Evolutionary conservation across 192 early-diverging fungal genomes (phyloP).

Genomic region (Coemansia sp.): DNA sequence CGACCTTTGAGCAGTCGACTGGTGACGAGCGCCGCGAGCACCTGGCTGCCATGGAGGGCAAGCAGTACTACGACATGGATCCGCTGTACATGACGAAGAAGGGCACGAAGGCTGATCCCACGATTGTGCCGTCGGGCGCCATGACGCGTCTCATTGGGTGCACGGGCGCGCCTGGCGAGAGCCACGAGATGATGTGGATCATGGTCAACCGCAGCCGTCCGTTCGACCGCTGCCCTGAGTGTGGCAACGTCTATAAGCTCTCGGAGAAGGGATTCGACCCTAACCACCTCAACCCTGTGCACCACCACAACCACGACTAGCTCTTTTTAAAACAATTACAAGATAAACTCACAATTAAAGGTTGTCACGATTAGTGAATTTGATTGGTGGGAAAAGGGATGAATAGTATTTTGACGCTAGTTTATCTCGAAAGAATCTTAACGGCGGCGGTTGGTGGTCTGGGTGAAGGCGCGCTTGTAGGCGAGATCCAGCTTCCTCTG

Average conservation of each 20-base stretch:
- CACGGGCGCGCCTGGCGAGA: conserved; percentile 90
- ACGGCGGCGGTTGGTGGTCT: conserved; percentile 33
- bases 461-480: conserved; percentile 63
- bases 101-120: conserved; percentile 82
- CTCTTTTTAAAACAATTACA: conserved; percentile 6
- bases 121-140: conserved; percentile 80
- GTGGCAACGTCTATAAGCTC: conserved; percentile 78
- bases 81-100: conserved; percentile 70
- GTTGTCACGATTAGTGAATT: background rate
- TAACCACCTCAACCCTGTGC: conserved; percentile 16
- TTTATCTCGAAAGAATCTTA: conserved; percentile 17
- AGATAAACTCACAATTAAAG: background rate
- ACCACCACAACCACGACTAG: conserved; percentile 14
- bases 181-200: conserved; percentile 91
- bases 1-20: conserved; percentile 85
- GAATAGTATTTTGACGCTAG: background rate
- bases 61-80: conserved; percentile 85
- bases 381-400: background rate
- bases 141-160: conserved; percentile 86
- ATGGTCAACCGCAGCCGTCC: conserved; percentile 72
- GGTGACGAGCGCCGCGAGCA: conserved; percentile 90
- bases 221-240: conserved; percentile 93
- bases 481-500: conserved; percentile 72
- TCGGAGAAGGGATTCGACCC: conserved; percentile 49
- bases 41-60: conserved; percentile 78